Evolutionary conservation across 768 basidiomycete species (phyloP), one percentile per base, ranked within the genome.

Genomic region (Hemileccinum rubropunctum): DNA sequence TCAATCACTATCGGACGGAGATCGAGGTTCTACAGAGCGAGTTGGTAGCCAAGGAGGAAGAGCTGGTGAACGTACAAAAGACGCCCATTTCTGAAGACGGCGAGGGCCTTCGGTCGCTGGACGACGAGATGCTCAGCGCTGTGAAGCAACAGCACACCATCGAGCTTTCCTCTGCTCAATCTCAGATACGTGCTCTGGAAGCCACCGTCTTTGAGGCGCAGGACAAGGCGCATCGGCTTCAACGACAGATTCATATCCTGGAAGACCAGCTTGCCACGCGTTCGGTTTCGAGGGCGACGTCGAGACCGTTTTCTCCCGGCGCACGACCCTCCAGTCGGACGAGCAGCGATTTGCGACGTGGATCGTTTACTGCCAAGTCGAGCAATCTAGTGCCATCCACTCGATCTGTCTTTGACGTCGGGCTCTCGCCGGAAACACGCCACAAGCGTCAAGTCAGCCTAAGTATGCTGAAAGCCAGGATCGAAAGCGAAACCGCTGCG

Each of bases 391-490:
- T 72, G 39, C 73, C 76, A 10, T 57, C 62, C 35, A 72, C 80
- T 23, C 76, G 84, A 21, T 78, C 83, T 1, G 76, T 82, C 4
- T 80, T 88, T 48, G 88, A 91, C 52, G 78, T 82, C 26, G 79
- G 77, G 44, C 75, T 93, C 42, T 81, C 86, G 7, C 78, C 86
- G 0, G 87, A 90, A 66, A 84, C 86, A 32, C 73, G 80, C 26
- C 90, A 92, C 68, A 91, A 91, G 62, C 85, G 91, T 48, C 80
- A 83, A 58, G 82, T 91, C 58, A 90, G 88, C 68, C 68, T 94
- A 58, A 82, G 85, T 67, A 94, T 95, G 88, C 80, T 95, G 44
- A 92, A 91, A 62, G 91, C 89, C 18, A 82, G 91, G 38, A 94
- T 94, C 58, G 88, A 92, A 52, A 86, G 88, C 64, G 91, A 94